Evolutionary conservation across 2,329 filamentous ascomycete genomes (phyloP).

Genomic region (Nakataea oryzae): DNA sequence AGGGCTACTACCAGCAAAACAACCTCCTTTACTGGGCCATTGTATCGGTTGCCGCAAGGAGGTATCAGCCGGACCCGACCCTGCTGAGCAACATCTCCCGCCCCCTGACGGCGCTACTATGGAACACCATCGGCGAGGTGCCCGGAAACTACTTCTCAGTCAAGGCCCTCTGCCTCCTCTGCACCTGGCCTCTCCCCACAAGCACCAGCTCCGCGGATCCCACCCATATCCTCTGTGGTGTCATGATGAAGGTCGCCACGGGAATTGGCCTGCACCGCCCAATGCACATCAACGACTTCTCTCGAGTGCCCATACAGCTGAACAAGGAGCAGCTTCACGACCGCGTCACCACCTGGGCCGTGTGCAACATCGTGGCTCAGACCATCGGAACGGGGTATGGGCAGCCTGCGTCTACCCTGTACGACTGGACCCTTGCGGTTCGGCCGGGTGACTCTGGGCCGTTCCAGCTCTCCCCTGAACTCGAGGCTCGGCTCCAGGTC

Average conservation of each 20-base stretch:
- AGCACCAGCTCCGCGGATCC: slow-evolving; percentile 71
- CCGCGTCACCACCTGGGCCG: slow-evolving; percentile 70
- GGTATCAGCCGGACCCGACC: slow-evolving; percentile 52
- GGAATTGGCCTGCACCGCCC: slow-evolving; percentile 75
- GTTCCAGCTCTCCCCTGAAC: slow-evolving; percentile 47
- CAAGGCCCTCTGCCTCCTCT: slow-evolving; percentile 70
- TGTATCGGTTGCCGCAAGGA: slow-evolving; percentile 62
- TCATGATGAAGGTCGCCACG: slow-evolving; percentile 82
- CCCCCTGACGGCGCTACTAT: slow-evolving; percentile 60
- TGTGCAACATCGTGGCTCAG: slow-evolving; percentile 76
- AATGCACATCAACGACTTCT: slow-evolving; percentile 76
- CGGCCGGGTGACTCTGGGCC: slow-evolving; percentile 49
- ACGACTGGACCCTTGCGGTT: slow-evolving; percentile 62
- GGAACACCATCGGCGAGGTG: slow-evolving; percentile 67
- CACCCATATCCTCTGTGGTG: slow-evolving; percentile 69
- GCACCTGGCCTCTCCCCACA: slow-evolving; percentile 75
- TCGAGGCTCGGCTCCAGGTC: slow-evolving; percentile 59
- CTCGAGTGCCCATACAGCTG: slow-evolving; percentile 61
- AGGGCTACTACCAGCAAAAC: slow-evolving; percentile 67
- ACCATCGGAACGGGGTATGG: slow-evolving; percentile 76
- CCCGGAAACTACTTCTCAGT: slow-evolving; percentile 72
- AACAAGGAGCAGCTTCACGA: slow-evolving; percentile 73
- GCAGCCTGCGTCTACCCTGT: slow-evolving; percentile 67
- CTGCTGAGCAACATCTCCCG: slow-evolving; percentile 59
- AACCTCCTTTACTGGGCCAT: slow-evolving; percentile 81